Base-by-base conservation (phyloP, 345 rosid species). In the Dipteronia dyeriana region DNA sequence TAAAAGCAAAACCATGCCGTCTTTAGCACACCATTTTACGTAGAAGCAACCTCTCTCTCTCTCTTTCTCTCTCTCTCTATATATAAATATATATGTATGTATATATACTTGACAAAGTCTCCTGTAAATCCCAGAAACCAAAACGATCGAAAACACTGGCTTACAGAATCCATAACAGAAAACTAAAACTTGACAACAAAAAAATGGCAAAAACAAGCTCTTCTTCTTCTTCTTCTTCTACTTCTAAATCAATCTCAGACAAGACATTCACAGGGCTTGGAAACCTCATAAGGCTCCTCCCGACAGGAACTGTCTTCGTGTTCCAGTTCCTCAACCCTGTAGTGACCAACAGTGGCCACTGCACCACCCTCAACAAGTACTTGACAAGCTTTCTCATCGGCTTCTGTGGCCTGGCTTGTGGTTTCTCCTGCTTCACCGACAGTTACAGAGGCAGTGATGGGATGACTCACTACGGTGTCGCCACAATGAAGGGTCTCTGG, bases 271-370 rank as follows among this genome's bases (percentile, higher is more conserved):
- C 78, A 5, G 92, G 97, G 19, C 45, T 90, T 0, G 90, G 94
- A 2, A 95, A 88, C 86, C 91, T 95, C 45, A 66, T 95, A 78
- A 91, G 87, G 89, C 90, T 93, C 68, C 97, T 95, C 45, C 98
- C 98, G 0, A 91, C 97, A 17, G 98, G 97, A 77, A 93, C 94
- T 1, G 93, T 93, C 73, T 95, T 93, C 81, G 17, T 87, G 62
- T 95, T 86, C 83, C 95, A 89, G 64, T 88, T 91, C 88, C 97
- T 95, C 14, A 91, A 87, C 86, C 97, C 98, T 49, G 66, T 92
- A 49, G 34, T 93, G 29, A 83, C 97, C 88, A 87, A 95, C 86
- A 86, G 79, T 8, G 98, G 97, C 26, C 76, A 81, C 3, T 95
- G 98, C 76, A 70, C 72, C 75, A 47, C 87, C 16, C 2, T 51